A percentile compares a stretch with the other conserved stretches of the same genome.
Evolutionary conservation across 768 basidiomycete genomes (phyloP).

Genomic region (Kwoniella bestiolae): DNA sequence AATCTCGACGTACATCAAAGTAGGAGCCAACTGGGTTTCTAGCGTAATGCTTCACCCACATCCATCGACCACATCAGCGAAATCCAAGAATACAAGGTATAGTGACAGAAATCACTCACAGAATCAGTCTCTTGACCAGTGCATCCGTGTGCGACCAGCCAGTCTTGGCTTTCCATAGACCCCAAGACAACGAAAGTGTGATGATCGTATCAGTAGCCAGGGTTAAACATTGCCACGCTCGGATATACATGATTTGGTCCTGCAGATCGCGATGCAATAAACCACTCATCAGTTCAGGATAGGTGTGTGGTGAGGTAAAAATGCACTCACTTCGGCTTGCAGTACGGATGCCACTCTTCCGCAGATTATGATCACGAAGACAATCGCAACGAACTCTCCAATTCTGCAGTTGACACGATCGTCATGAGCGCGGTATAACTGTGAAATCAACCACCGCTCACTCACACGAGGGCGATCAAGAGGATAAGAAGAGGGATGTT

Average conservation of each 20-base stretch:
- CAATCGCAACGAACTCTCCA: no score
- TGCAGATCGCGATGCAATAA: no score
- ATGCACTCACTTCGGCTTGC: no score
- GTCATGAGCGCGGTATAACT: no score
- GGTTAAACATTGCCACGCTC: constrained; percentile 9
- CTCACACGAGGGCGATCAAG: not conserved
- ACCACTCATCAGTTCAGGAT: not conserved
- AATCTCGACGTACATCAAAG: constrained; percentile 15
- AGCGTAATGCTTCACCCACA: constrained; percentile 5
- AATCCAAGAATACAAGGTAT: no score
- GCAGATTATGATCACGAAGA: no score
- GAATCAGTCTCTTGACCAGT: constrained; percentile 7
- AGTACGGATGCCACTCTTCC: no score
- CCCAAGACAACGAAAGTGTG: constrained; percentile 33
- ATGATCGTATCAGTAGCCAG: constrained; percentile 38
- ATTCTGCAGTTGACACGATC: no score
- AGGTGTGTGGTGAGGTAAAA: no score
- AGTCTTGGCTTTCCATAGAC: constrained; percentile 34
- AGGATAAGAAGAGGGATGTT: not conserved
- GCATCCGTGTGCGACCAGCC: constrained; percentile 44
- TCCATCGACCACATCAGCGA: not conserved
- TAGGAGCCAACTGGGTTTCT: constrained; percentile 16
- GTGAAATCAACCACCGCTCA: no score
- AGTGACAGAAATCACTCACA: not conserved
- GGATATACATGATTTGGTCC: not conserved